phyloP scores from a whole-genome alignment of 495 filamentous ascomycete species.

The Daldinia vernicosa region DNA sequence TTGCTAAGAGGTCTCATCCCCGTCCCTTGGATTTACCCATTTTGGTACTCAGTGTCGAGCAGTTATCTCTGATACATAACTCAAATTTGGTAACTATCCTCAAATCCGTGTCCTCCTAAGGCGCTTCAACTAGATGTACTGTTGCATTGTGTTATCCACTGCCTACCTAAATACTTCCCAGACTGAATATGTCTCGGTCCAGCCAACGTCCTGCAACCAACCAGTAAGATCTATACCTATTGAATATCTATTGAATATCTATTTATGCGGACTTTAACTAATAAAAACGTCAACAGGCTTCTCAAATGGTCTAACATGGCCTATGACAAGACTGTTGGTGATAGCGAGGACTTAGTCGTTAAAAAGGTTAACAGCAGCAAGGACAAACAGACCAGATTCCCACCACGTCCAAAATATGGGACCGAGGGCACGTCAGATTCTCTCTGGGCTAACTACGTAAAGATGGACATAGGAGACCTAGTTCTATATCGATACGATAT shows the following conservation, averaged over 20 bases:
- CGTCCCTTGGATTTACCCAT: no score
- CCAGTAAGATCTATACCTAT: not conserved
- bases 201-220: not conserved
- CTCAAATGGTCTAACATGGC: not conserved
- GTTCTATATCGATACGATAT: not conserved
- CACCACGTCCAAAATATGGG: not conserved
- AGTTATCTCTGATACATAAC: no score
- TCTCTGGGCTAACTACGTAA: not conserved
- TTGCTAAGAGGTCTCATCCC: no score
- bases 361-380: not conserved
- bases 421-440: not conserved
- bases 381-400: not conserved
- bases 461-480: not conserved
- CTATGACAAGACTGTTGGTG: not conserved
- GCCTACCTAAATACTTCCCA: no score
- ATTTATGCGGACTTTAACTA: not conserved
- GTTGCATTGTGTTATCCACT: no score
- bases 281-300: not conserved
- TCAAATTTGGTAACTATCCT: no score
- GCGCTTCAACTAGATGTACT: not conserved
- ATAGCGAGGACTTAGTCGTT: not conserved
- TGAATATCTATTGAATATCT: not conserved
- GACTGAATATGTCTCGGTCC: not conserved
- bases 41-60: no score
- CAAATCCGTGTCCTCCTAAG: not conserved